These are phyloP conservation scores for Verticillium albo-atrum DNA, from an alignment of 2,329 filamentous ascomycete species.

Conservation along the genomic window DNA sequence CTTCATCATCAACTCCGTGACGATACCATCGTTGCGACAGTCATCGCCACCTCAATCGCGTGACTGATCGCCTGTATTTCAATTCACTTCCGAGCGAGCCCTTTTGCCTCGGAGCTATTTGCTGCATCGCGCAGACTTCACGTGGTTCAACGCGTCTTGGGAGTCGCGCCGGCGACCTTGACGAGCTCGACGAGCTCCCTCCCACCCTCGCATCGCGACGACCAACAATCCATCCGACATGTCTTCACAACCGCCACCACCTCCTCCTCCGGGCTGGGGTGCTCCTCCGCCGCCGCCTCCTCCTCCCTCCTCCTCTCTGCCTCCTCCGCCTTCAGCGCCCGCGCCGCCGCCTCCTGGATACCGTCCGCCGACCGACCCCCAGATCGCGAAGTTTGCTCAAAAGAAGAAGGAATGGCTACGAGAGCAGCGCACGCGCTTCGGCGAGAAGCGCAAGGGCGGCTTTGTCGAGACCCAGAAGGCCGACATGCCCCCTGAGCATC, in stretches of 20 bases:
- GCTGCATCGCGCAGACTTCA: neutral
- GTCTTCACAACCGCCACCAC: slow-evolving; percentile 49
- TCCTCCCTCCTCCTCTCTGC: slow-evolving; percentile 52
- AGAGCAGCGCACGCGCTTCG: slow-evolving; percentile 84
- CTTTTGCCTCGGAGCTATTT: neutral
- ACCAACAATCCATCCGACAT: slow-evolving; percentile 27
- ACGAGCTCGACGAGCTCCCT: slow-evolving; percentile 5
- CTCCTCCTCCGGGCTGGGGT: slow-evolving; percentile 55
- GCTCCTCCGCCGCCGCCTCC: slow-evolving; percentile 42
- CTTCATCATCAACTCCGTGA: neutral
- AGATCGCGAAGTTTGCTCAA: slow-evolving; percentile 90
- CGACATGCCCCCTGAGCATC: slow-evolving; percentile 96
- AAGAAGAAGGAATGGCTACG: slow-evolving; percentile 99
- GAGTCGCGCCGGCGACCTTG: slow-evolving; percentile 11
- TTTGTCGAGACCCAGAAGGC: slow-evolving; percentile 98
- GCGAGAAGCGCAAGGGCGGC: slow-evolving; percentile 93
- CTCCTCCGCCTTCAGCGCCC: slow-evolving; percentile 52
- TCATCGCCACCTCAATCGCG: neutral
- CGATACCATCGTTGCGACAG: slow-evolving; percentile 1
- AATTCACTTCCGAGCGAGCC: neutral
- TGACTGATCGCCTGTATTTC: neutral
- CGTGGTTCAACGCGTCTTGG: slow-evolving; percentile 8
- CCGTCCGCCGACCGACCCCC: slow-evolving; percentile 73
- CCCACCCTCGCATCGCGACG: slow-evolving; percentile 4
- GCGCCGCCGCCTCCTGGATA: slow-evolving; percentile 83